Evolutionary conservation across 352 stramenopile genomes (phyloP).

Genomic region (Bremia lactucae): DNA sequence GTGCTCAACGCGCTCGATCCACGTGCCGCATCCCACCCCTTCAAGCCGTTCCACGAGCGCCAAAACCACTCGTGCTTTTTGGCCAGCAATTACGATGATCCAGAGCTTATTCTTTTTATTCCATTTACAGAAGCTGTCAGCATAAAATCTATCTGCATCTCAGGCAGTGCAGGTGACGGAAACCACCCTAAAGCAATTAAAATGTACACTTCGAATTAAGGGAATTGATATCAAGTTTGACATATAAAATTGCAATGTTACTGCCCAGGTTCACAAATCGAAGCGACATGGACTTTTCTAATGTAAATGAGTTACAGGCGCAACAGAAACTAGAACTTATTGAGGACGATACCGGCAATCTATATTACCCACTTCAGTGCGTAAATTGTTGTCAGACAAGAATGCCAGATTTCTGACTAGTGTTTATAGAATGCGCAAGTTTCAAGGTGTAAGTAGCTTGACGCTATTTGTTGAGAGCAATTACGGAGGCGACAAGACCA

Average conservation of each 20-base stretch:
- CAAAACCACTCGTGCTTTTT: constrained; percentile 54
- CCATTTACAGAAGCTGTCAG: constrained; percentile 82
- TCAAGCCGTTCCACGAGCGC: constrained; percentile 76
- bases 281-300: constrained; percentile 82
- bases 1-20: constrained; percentile 69
- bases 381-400: background rate
- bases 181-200: constrained; percentile 76
- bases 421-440: constrained; percentile 63
- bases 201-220: too few species aligned
- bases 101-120: constrained; percentile 77
- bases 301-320: constrained; percentile 58
- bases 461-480: constrained; percentile 75
- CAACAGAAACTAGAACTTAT: constrained; percentile 70
- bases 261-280: constrained; percentile 56
- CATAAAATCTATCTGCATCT: constrained; percentile 85
- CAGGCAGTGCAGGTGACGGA: constrained; percentile 53
- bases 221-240: too few species aligned
- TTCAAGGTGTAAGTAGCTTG: constrained; percentile 75
- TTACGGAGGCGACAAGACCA: constrained; percentile 56
- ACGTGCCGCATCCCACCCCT: constrained; percentile 46
- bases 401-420: background rate
- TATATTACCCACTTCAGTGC: constrained; percentile 79
- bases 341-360: constrained; percentile 45
- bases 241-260: background rate
- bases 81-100: constrained; percentile 71